Percentiles rank a stretch among this genome's conserved stretches.
Conservation (phyloP, 2,329 filamentous ascomycete species). For the Teratosphaeria gauchensis region DNA sequence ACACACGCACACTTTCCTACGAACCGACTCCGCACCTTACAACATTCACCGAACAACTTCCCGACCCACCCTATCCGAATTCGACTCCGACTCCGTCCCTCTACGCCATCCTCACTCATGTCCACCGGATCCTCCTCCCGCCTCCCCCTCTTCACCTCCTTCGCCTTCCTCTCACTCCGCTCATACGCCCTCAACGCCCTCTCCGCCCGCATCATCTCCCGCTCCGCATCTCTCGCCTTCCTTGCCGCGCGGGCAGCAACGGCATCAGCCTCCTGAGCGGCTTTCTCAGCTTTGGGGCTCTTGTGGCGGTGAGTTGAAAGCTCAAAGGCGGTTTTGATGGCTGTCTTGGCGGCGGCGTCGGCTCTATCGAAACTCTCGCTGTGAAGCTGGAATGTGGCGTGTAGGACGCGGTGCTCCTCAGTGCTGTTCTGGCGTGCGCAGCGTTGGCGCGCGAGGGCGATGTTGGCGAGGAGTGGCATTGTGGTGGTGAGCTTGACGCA, state of each 20-base stretch:
- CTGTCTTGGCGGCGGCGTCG: neutral
- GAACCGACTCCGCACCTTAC: neutral
- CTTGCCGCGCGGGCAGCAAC: neutral
- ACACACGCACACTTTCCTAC: neutral
- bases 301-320: neutral
- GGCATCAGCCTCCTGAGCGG: neutral
- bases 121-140: neutral
- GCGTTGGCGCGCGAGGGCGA: neutral
- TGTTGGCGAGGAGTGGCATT: neutral
- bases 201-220: neutral
- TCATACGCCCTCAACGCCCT: neutral
- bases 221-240: neutral
- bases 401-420: neutral
- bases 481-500: neutral
- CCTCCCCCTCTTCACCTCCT: neutral
- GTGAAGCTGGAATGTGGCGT: neutral
- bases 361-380: neutral
- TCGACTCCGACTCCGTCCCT: neutral
- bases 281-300: neutral
- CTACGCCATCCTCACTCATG: neutral
- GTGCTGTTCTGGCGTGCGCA: neutral
- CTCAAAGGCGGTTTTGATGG: neutral
- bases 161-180: neutral
- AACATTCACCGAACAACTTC: neutral
- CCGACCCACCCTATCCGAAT: neutral